phyloP scores from a whole-genome alignment of 2,329 filamentous ascomycete genomes.

The Diplodia mutila region DNA sequence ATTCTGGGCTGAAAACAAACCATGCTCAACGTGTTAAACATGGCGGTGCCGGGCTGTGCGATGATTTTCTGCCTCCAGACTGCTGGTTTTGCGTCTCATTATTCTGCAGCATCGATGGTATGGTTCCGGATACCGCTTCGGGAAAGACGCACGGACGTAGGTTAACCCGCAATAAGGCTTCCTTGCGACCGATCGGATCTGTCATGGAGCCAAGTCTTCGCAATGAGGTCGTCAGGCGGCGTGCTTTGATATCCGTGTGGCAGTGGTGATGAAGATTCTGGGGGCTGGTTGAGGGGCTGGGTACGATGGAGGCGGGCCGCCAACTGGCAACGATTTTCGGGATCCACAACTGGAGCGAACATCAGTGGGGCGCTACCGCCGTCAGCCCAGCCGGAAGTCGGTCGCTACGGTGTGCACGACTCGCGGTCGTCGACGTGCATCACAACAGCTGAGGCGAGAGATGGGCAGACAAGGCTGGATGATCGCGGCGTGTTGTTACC shows the following conservation, averaged over 20 bases:
- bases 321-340: conserved; percentile 12
- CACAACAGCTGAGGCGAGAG: not conserved
- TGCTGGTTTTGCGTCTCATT: no score
- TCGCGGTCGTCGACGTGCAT: not conserved
- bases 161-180: not conserved
- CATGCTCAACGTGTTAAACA: not conserved
- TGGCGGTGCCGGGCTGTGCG: not conserved
- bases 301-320: conserved; percentile 7
- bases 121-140: not conserved
- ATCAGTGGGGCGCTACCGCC: conserved; percentile 15
- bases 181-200: not conserved
- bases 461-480: not conserved
- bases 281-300: conserved; percentile 15
- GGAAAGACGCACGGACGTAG: conserved; percentile 9
- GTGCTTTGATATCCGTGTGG: not conserved
- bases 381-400: not conserved
- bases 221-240: not conserved
- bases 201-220: not conserved
- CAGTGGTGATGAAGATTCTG: not conserved
- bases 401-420: conserved; percentile 9
- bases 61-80: not conserved
- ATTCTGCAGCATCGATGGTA: not conserved
- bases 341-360: conserved; percentile 5
- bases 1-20: not conserved
- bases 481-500: not conserved